Evolutionary conservation across 257 asterid genomes (phyloP).

Genomic region (Scutellaria minor): DNA sequence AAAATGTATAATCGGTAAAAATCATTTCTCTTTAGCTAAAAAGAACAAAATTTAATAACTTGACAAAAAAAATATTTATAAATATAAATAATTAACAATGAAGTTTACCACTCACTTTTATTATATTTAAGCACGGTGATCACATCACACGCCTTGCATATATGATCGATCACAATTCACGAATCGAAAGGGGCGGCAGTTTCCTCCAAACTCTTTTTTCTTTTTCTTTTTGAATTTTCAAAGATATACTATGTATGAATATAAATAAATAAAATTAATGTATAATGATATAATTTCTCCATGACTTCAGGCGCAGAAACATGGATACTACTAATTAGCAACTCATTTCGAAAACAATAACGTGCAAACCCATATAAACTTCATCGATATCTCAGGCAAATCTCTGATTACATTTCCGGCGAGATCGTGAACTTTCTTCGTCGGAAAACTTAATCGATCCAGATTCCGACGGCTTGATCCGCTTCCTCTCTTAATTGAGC

Average conservation of each 20-base stretch:
- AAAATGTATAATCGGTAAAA: too few species aligned
- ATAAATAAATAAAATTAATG: neutral
- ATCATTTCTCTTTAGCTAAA: too few species aligned
- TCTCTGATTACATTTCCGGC: slow-evolving; percentile 46
- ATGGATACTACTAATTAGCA: slow-evolving; percentile 9
- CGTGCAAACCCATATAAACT: slow-evolving; percentile 38
- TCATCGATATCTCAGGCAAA: slow-evolving; percentile 37
- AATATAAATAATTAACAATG: too few species aligned
- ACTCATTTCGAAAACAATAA: slow-evolving; percentile 32
- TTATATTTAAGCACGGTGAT: too few species aligned
- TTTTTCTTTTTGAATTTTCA: neutral
- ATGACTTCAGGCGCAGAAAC: slow-evolving; percentile 37
- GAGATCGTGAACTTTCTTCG: slow-evolving; percentile 48
- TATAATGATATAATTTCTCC: neutral
- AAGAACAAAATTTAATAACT: too few species aligned
- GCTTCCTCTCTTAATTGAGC: slow-evolving; percentile 31
- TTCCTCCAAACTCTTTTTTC: neutral
- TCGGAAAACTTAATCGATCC: slow-evolving; percentile 47
- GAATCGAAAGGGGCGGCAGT: neutral
- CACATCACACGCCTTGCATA: too few species aligned
- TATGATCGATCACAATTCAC: too few species aligned
- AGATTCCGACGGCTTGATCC: slow-evolving; percentile 34
- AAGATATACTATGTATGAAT: neutral
- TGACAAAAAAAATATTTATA: too few species aligned
- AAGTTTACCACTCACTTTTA: too few species aligned